Base-by-base conservation (phyloP, 1,284 basidiomycete genomes). In the Microbotryum violaceum region DNA sequence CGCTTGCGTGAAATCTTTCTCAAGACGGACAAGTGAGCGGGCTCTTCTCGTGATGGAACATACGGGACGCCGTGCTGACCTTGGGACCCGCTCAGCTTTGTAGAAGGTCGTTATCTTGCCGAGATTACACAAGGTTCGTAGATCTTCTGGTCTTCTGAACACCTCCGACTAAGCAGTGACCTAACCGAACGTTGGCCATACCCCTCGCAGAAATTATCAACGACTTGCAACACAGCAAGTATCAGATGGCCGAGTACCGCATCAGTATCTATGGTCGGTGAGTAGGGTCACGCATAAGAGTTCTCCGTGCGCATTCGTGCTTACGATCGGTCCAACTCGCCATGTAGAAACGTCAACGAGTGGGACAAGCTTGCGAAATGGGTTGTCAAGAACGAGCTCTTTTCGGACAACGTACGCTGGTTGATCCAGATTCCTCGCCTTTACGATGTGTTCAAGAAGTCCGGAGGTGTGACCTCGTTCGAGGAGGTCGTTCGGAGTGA, bases 281-380 rank as follows among this genome's bases (percentile, higher is more conserved):
- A 63, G 75, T 66, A 27, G 7, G 37, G 12, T 27, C 16, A 23
- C 9, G 16, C 12, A 16, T 58, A 14, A 8, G 54, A 21, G 53
- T 29, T 29, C 29, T 21, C 51, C 14, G 9, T 7, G 21, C 10
- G 18, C 21, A 18, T 27, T 45, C 4, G 12, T 48, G 29, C 20
- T 47, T 4, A 3, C 49, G 5, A 45, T 47, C 12, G 31, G 29
- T 29, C 18, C 18, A 14, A 8, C 31, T 5, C 4, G 21, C 6
- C 3, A 10, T 4, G 12, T 60, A 78, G 78, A 58, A 79, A 77
- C 61, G 61, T 75, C 48, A 73, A 85, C 65, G 96, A 99, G 77
- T 99, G 96, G 96, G 96, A 98, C 79, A 97, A 97, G 74, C 81
- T 99, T 6, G 94, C 96, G 8, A 87, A 86, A 79, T 99, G 96